Percentiles rank a stretch among this genome's conserved stretches.
These are phyloP conservation scores for Ogataea corticis DNA, from an alignment of 805 yeast species.

Conservation along the genomic window DNA sequence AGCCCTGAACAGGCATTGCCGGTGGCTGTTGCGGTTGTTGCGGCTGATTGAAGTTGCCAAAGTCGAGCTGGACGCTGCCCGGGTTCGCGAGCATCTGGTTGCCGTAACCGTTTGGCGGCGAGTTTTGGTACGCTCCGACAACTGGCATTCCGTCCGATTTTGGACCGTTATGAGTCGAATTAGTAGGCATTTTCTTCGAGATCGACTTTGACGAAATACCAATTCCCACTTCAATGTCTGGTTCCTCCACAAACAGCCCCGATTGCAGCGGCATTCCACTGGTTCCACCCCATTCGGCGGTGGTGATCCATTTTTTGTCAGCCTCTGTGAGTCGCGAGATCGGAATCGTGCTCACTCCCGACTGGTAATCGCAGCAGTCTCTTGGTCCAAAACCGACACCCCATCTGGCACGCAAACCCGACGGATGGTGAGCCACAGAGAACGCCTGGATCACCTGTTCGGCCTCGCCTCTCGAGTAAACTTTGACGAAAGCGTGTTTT, in stretches of 20 bases:
- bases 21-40: conserved; percentile 1
- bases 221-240: conserved; percentile 94
- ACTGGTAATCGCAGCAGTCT: conserved; percentile 94
- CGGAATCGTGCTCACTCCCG: conserved; percentile 87
- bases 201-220: conserved; percentile 92
- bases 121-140: conserved; percentile 10
- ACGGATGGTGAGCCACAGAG: conserved; percentile 57
- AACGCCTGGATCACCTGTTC: conserved; percentile 75
- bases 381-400: conserved; percentile 99
- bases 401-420: conserved; percentile 85
- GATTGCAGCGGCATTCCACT: conserved; percentile 80
- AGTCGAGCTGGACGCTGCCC: conserved; percentile 24
- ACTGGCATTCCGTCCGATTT: conserved; percentile 52
- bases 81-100: conserved; percentile 21
- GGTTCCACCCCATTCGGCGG: conserved; percentile 97
- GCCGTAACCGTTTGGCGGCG: conserved; percentile 18
- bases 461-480: conserved; percentile 89
- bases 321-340: conserved; percentile 89
- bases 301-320: conserved; percentile 83
- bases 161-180: conserved; percentile 82
- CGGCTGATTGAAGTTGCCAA: conserved; percentile 21
- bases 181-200: conserved; percentile 90
- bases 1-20: conserved; percentile 18
- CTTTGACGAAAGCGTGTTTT: conserved; percentile 95
- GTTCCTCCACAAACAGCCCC: conserved; percentile 90